Percentiles rank a stretch among this genome's conserved stretches.
Evolutionary conservation across 116 monocot species (phyloP).

Genomic region (Cymodocea nodosa): DNA sequence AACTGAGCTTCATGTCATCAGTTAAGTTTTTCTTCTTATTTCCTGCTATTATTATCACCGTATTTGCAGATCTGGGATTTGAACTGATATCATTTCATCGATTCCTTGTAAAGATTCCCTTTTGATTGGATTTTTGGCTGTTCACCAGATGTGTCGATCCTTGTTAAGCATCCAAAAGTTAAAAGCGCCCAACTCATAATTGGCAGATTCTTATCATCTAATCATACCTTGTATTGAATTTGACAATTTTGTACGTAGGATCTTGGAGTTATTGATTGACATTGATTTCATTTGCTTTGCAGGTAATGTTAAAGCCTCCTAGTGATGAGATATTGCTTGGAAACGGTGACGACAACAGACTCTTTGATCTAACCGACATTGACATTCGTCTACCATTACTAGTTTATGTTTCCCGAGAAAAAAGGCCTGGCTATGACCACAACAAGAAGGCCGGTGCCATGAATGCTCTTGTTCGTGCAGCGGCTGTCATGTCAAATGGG

Average conservation of each 20-base stretch:
- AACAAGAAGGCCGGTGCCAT: slow-evolving; percentile 96
- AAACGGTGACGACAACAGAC: slow-evolving; percentile 10
- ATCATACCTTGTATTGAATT: not conserved
- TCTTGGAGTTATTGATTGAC: not conserved
- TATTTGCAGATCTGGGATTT: too few relatives aligned
- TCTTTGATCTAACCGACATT: slow-evolving; percentile 37
- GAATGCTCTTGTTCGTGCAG: slow-evolving; percentile 88
- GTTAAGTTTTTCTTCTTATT: too few relatives aligned
- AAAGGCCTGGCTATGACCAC: slow-evolving; percentile 81
- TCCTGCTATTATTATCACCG: too few relatives aligned
- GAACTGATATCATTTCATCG: too few relatives aligned
- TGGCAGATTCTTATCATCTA: not conserved
- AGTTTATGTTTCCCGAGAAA: slow-evolving; percentile 83
- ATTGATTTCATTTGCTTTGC: slow-evolving; percentile 3
- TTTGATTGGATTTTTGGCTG: too few relatives aligned
- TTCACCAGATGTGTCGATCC: too few relatives aligned
- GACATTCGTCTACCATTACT: slow-evolving; percentile 77
- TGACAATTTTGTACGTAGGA: not conserved
- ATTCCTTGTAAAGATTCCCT: too few relatives aligned
- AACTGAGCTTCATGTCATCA: too few relatives aligned
- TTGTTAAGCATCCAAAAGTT: too few relatives aligned
- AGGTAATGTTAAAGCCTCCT: slow-evolving; percentile 82
- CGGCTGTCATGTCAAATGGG: slow-evolving; percentile 85
- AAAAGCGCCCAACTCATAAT: too few relatives aligned
- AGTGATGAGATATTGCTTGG: slow-evolving; percentile 31